phyloP scores from a whole-genome alignment of 345 rosid genomes.

The sweet orange (Citrus sinensis) region DNA sequence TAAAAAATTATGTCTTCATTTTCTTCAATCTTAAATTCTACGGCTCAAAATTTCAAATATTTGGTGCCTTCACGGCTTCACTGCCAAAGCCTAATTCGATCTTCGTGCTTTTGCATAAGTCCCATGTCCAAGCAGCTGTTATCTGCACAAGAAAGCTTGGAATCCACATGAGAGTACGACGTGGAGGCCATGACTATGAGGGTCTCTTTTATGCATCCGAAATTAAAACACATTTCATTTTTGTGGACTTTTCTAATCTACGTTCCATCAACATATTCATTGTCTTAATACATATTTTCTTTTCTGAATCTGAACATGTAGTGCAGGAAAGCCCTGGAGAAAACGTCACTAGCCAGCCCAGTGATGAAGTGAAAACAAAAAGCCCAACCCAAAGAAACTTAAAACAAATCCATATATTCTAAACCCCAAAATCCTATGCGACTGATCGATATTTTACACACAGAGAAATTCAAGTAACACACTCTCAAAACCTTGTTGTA shows the following conservation, averaged over 20 bases:
- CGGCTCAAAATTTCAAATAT: not conserved
- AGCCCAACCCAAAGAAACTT: too few species aligned
- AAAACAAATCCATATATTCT: too few species aligned
- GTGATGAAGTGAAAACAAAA: too few species aligned
- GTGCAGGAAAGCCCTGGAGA: too few species aligned
- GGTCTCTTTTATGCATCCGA: not conserved
- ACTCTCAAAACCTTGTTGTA: too few species aligned
- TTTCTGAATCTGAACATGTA: too few species aligned
- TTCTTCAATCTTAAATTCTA: not conserved
- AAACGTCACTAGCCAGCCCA: too few species aligned
- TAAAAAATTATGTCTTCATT: not conserved
- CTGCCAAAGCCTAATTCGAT: not conserved
- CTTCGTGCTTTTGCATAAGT: not conserved
- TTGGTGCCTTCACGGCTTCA: not conserved
- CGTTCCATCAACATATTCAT: not conserved
- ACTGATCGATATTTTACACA: too few species aligned
- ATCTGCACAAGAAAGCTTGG: not conserved
- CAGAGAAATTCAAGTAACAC: too few species aligned
- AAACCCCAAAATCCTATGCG: too few species aligned
- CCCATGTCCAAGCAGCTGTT: conserved; percentile 2
- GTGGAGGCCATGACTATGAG: conserved; percentile 4
- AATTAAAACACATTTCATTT: not conserved
- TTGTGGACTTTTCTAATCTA: not conserved
- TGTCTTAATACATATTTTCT: too few species aligned
- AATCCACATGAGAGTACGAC: not conserved